Percentiles rank a stretch among this genome's conserved stretches.
These are phyloP conservation scores for Tolypocladium inflatum DNA, from an alignment of 2,329 filamentous ascomycete species.

Conservation along the genomic window DNA sequence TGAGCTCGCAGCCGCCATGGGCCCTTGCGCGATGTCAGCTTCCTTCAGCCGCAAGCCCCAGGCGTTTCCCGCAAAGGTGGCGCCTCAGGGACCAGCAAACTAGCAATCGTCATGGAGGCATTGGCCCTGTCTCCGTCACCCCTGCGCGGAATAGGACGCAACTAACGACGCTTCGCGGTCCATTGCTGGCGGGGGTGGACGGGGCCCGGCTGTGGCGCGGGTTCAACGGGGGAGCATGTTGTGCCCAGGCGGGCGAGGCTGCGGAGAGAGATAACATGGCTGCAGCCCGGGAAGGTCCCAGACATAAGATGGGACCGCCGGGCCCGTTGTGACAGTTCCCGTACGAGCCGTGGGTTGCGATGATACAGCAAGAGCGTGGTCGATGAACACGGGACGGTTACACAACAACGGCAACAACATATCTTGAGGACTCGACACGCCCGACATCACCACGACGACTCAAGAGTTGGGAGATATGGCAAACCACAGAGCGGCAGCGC, in stretches of 20 bases:
- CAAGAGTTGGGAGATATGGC: conserved; percentile 14
- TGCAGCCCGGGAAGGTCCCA: not conserved
- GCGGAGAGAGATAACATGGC: not conserved
- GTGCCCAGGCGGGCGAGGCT: not conserved
- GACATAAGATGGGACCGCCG: not conserved
- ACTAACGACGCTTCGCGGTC: not conserved
- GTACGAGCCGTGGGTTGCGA: not conserved
- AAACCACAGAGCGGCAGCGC: conserved; percentile 39
- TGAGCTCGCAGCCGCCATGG: not conserved
- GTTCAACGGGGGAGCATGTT: not conserved
- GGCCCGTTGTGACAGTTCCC: not conserved
- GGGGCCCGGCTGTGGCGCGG: not conserved
- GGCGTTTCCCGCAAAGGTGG: not conserved
- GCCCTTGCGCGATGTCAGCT: conserved; percentile 1
- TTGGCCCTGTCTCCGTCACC: not conserved
- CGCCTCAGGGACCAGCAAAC: not conserved
- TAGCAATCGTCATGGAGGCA: not conserved
- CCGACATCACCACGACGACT: not conserved
- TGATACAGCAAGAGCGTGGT: not conserved
- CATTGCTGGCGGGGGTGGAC: not conserved
- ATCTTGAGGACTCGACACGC: not conserved
- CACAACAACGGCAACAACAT: not conserved
- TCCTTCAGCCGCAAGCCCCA: conserved; percentile 5
- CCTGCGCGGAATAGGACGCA: not conserved
- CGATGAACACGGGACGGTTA: not conserved